A percentile compares a stretch with the other conserved stretches of the same genome.
phyloP scores from a whole-genome alignment of 139 green algal species.

The Zygnema cylindricum region DNA sequence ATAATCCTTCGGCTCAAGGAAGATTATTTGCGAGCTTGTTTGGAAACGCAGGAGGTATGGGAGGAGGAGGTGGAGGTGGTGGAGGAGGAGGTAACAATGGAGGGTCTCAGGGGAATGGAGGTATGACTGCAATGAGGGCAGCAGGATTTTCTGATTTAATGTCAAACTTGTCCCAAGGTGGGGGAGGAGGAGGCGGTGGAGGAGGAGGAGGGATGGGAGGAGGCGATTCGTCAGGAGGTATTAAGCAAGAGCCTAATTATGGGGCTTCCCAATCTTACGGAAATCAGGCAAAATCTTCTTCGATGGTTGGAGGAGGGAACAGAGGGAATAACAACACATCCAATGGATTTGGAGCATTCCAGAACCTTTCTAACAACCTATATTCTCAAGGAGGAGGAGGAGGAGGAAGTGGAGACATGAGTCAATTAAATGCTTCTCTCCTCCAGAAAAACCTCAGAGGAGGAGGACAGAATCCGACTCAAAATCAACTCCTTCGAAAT shows the following conservation, averaged over 20 bases:
- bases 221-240: background rate
- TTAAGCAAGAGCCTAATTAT: background rate
- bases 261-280: background rate
- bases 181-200: background rate
- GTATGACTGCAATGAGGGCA: background rate
- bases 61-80: background rate
- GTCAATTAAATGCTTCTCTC: background rate
- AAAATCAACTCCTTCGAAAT: background rate
- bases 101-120: background rate
- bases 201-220: background rate
- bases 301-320: background rate
- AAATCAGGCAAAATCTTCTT: background rate
- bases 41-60: background rate
- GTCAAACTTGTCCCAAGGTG: background rate
- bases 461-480: background rate
- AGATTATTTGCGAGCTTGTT: slow-evolving; percentile 23
- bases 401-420: background rate
- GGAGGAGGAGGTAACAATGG: background rate
- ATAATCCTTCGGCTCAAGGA: background rate
- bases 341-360: background rate
- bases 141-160: slow-evolving; percentile 5
- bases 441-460: background rate
- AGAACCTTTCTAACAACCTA: background rate
- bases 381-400: background rate
- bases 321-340: no score